Evolutionary conservation across 306 rosid genomes (phyloP), one percentile per base, ranked within the genome.

Genomic region (Canavalia gladiata): DNA sequence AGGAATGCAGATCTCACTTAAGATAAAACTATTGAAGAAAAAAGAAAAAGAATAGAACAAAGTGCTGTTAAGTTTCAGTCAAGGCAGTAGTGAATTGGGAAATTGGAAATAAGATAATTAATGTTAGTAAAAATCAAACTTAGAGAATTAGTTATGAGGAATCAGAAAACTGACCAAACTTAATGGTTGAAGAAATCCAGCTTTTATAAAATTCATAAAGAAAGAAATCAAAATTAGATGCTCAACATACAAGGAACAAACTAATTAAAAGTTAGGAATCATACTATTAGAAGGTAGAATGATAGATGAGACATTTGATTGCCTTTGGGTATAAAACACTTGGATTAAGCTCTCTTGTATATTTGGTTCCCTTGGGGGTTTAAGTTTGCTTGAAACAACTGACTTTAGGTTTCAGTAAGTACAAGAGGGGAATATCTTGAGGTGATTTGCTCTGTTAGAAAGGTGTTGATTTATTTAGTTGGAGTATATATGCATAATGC

Each of bases 381-480:
- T 57, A n/a, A 42, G 13, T 42, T 76, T 33, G 28, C 63, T 52
- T 66, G 33, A 77, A 66, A 65, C 56, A 28, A 11, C 43, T 70
- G 68, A 58, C 43, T 70, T 55, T 34, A 50, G 28, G 34, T 74
- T 75, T 57, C 47, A 18, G 33, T 47, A 57, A 55, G 71, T 57
- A 13, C 56, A 67, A 29, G 63, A 42, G 42, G 75, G 74, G 33
- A 81, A 55, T 81, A 52, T 81, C 68, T 62, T 62, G 60, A 30
- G 80, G 73, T 52, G 68, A 74, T 74, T 74, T 70, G 66, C 33
- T n/a, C 50, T 76, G 6, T 29, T 76, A 68, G 73, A 63, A 69
- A 60, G 59, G 55, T 60, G 81, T 66, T 57, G 18, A 18, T 43
- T 39, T 55, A 25, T 69, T 68, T 68, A 58, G 42, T 39, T 71